A percentile compares a stretch with the other conserved stretches of the same genome.
Evolutionary conservation across 2,329 filamentous ascomycete genomes (phyloP).

Genomic region (Fusarium hostae): DNA sequence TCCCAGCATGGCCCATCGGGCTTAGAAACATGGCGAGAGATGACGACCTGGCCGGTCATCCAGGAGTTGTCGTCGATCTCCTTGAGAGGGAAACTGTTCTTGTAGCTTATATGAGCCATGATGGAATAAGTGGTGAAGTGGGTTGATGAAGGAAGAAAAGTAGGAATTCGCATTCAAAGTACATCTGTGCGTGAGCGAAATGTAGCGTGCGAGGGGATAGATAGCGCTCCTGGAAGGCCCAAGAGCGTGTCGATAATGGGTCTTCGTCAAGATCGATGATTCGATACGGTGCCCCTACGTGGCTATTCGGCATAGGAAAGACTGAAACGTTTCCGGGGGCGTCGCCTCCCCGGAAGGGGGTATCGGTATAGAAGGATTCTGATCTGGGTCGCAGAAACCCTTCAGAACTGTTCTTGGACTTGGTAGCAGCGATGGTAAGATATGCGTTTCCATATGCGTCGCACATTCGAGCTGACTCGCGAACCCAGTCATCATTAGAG

Average conservation of each 20-base stretch:
- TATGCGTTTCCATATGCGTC: not conserved
- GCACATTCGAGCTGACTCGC: not conserved
- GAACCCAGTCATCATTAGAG: not conserved
- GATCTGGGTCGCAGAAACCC: not conserved
- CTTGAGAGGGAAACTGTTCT: not conserved
- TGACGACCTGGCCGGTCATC: not conserved
- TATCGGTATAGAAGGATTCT: rapidly evolving
- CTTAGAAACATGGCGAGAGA: not conserved
- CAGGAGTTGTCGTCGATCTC: not conserved
- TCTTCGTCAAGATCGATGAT: not conserved
- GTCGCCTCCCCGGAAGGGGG: rapidly evolving
- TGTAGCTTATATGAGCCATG: not conserved
- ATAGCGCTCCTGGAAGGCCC: not conserved
- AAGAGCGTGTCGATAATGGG: not conserved
- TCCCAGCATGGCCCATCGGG: not conserved
- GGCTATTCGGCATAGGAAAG: not conserved
- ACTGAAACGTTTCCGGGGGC: rapidly evolving
- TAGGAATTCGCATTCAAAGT: not conserved
- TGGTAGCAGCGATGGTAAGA: rapidly evolving
- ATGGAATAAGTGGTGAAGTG: not conserved
- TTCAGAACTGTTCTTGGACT: not conserved
- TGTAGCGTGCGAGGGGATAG: not conserved
- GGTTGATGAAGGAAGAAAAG: too few species aligned
- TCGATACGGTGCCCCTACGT: rapidly evolving
- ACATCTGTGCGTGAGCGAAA: not conserved